Conservation (phyloP, 1,139 yeast species). For the Pichia sp. region DNA sequence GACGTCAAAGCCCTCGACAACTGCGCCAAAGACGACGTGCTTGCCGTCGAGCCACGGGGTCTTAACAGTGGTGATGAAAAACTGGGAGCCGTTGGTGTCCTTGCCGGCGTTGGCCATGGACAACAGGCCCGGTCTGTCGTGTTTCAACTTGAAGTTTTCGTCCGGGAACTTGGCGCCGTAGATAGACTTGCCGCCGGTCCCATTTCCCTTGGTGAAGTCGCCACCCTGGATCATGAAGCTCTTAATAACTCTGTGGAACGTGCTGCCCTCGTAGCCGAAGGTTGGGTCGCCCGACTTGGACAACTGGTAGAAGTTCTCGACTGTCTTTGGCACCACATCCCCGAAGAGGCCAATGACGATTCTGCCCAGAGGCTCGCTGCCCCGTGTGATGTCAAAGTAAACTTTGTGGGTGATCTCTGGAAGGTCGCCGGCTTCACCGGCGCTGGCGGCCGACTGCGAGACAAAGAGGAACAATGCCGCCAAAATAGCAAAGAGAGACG, state of each 20-base stretch:
- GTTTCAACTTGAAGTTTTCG: slow-evolving; percentile 54
- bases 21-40: slow-evolving; percentile 62
- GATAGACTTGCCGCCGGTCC: slow-evolving; percentile 58
- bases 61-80: slow-evolving; percentile 54
- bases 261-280: slow-evolving; percentile 45
- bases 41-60: slow-evolving; percentile 54
- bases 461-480: slow-evolving; percentile 23
- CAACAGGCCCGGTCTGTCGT: slow-evolving; percentile 54
- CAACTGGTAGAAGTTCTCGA: slow-evolving; percentile 54
- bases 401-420: slow-evolving; percentile 72
- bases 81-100: slow-evolving; percentile 59
- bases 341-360: slow-evolving; percentile 57
- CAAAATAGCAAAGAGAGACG: slow-evolving; percentile 23
- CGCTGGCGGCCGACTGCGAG: slow-evolving; percentile 22
- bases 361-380: slow-evolving; percentile 59
- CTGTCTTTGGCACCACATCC: slow-evolving; percentile 55
- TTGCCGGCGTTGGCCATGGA: slow-evolving; percentile 62
- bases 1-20: slow-evolving; percentile 52
- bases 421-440: slow-evolving; percentile 33
- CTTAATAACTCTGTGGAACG: slow-evolving; percentile 56
- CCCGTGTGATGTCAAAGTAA: slow-evolving; percentile 81
- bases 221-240: slow-evolving; percentile 63
- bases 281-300: slow-evolving; percentile 57
- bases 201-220: slow-evolving; percentile 56
- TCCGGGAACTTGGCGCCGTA: slow-evolving; percentile 55